Evolutionary conservation across 202 grass and related monocot genomes (phyloP).

Genomic region (Carex arenaria): DNA sequence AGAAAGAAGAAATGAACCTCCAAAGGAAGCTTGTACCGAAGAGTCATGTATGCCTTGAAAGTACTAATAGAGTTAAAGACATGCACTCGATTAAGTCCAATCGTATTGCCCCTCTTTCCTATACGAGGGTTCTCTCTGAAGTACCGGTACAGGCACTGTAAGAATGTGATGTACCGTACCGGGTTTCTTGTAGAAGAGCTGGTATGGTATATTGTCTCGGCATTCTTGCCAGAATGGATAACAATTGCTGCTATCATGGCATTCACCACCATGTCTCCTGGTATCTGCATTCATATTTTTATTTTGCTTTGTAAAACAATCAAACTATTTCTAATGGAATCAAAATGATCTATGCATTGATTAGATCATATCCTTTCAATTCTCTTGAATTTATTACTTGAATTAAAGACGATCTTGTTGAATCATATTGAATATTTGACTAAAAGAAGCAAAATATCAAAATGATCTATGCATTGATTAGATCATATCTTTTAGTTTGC

Average conservation of each 20-base stretch:
- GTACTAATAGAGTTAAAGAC: slow-evolving; percentile 41
- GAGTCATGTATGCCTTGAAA: slow-evolving; percentile 52
- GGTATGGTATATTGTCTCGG: slow-evolving; percentile 47
- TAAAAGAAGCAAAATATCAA: too few species aligned
- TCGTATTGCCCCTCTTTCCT: slow-evolving; percentile 33
- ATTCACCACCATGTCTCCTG: slow-evolving; percentile 87
- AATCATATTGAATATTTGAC: too few species aligned
- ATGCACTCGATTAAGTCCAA: slow-evolving; percentile 28
- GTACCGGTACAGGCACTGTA: slow-evolving; percentile 28
- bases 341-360: too few species aligned
- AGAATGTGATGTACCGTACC: slow-evolving; percentile 24
- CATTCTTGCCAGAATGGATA: slow-evolving; percentile 27
- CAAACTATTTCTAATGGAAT: neutral
- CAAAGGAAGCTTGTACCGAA: slow-evolving; percentile 56
- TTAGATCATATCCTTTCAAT: too few species aligned
- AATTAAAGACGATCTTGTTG: too few species aligned
- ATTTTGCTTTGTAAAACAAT: neutral
- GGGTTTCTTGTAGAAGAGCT: slow-evolving; percentile 66
- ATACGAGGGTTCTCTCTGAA: slow-evolving; percentile 69
- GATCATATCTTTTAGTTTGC: too few species aligned
- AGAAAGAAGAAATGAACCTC: slow-evolving; percentile 28
- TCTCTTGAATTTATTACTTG: too few species aligned
- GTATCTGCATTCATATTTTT: slow-evolving; percentile 41
- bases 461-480: too few species aligned
- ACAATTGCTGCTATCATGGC: slow-evolving; percentile 54